Conservation (phyloP, 495 filamentous ascomycete species). For the Aspergillus kassunensis region DNA sequence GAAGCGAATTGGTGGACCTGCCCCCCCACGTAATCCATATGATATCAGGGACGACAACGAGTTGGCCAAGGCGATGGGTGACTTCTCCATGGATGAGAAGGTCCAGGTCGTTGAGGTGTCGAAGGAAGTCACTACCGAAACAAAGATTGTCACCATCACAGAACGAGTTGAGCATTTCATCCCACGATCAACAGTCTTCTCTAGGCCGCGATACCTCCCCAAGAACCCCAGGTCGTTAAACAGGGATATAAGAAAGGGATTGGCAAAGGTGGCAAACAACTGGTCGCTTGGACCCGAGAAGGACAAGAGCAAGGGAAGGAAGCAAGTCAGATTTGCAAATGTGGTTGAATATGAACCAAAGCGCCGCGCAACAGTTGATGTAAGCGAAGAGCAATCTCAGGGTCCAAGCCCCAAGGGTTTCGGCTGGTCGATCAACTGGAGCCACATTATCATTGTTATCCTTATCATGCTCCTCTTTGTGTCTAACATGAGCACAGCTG, state of each 20-base stretch:
- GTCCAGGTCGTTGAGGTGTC: neutral
- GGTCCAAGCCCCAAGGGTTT: neutral
- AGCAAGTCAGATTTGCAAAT: neutral
- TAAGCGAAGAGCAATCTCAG: neutral
- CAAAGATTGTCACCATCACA: neutral
- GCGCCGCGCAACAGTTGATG: too few relatives aligned
- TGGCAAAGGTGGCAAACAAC: neutral
- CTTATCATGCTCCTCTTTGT: neutral
- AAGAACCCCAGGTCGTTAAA: neutral
- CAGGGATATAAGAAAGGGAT: neutral
- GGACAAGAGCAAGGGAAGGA: neutral
- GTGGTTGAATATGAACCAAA: neutral
- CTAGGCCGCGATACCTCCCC: neutral
- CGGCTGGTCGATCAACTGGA: neutral
- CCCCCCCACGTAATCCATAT: neutral
- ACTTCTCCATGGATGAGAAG: neutral
- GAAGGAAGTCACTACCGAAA: neutral
- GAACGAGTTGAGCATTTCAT: neutral
- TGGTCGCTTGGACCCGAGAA: neutral
- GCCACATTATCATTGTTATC: neutral
- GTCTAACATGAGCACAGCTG: neutral
- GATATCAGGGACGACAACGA: neutral
- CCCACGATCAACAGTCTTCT: neutral
- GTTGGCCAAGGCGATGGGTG: neutral
- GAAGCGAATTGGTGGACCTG: neutral